Conservation (phyloP, 2,329 filamentous ascomycete genomes). For the Colletotrichum chrysophilum region DNA sequence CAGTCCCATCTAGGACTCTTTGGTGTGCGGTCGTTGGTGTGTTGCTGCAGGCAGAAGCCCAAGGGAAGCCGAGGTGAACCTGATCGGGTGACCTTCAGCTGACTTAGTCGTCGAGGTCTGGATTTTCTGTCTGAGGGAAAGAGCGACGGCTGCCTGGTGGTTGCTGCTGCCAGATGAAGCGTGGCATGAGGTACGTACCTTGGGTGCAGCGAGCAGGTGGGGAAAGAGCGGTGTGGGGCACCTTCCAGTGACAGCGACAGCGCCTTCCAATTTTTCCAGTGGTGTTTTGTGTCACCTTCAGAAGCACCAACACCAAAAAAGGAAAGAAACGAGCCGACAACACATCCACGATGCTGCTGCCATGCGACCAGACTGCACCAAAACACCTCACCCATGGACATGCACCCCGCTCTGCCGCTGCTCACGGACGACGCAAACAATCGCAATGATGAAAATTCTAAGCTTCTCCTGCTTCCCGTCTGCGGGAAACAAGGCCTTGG, state of each 20-base stretch:
- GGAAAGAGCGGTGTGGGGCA: background rate
- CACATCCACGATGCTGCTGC: background rate
- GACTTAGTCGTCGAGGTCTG: background rate
- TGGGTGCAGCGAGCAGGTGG: background rate
- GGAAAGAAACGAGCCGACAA: background rate
- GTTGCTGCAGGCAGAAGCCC: slow-evolving; percentile 3
- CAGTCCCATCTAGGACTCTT: background rate
- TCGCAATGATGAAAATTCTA: background rate
- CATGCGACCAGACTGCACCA: background rate
- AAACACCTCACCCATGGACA: background rate
- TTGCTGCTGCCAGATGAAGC: background rate
- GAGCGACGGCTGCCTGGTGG: background rate
- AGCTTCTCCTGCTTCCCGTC: background rate
- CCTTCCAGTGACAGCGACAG: background rate
- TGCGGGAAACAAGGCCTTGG: background rate
- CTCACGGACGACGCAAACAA: background rate
- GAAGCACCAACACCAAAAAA: background rate
- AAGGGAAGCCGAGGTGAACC: background rate
- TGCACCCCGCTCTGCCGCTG: slow-evolving; percentile 2
- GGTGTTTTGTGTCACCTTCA: background rate
- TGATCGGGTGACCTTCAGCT: background rate
- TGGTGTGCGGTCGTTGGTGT: background rate
- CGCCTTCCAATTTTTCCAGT: background rate
- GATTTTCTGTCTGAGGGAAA: background rate
- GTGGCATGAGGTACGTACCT: background rate